Evolutionary conservation across 371 early-diverging fungal genomes (phyloP), one percentile per base, ranked within the genome.

Genomic region (Encephalitozoon hellem): DNA sequence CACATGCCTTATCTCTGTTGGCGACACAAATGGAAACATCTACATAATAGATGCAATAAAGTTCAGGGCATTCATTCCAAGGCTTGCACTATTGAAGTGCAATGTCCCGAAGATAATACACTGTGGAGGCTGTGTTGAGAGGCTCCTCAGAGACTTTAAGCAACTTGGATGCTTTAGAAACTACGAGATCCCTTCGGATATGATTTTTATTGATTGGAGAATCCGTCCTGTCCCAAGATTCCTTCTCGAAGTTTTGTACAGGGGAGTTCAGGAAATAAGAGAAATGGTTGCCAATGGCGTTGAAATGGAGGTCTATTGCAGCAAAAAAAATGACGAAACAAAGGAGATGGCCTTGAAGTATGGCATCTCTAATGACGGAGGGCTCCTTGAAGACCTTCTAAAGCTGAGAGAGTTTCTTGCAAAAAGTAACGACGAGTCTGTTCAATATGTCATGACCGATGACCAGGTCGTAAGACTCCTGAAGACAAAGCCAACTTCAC

Each of bases 361-460:
- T 15, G 21, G 49, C 2, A 47, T 47, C 49, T 18, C n/a, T 15
- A 18, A 21, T 2, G 21, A 47, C 8, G 15, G 8, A 4, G 49
- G 18, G 4, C 1, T 47, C 8, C 49, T 47, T 21, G 15, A 21
- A 8, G 18, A 5, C 8, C 32, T 84, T n/a, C 30, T 81, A 9
- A 25, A 49, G 51, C 72, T 75, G 42, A 72, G 85, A 65, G 79
- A 74, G 9, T 74, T 76, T 74, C 42, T 81, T 25, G 81, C 85
- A 23, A 73, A 64, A 39, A 69, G 72, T 28, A 77, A 81, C 65
- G 74, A 84, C 54, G 82, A 84, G 52, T 72, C 79, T 21, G 72
- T 78, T 0, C 54, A 78, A 21, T 83, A 81, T 74, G 63, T 83
- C 21, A 42, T 83, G 59, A 81, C 79, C n/a, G 76, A 83, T 42